Conservation (phyloP, 1,284 basidiomycete genomes). For the Sanghuangporus baumii region DNA sequence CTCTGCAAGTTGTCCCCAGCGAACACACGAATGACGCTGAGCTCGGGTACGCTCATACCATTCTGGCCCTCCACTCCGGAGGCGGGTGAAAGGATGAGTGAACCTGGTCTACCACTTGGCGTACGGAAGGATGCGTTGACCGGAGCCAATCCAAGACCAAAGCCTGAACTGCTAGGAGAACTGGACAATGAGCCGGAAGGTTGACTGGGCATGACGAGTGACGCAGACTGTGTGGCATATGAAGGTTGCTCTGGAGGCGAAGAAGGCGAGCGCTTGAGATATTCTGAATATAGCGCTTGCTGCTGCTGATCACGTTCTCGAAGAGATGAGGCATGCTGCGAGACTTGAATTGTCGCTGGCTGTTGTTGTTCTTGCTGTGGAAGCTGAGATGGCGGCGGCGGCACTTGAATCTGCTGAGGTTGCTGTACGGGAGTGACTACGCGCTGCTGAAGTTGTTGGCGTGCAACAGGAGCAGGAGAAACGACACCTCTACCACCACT, state of each 20-base stretch:
- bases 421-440: slow-evolving; percentile 16
- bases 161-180: slow-evolving; percentile 30
- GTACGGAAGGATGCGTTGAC: slow-evolving; percentile 32
- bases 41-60: slow-evolving; percentile 67
- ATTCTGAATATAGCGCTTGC: slow-evolving; percentile 84
- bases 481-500: background rate
- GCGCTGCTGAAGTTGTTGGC: slow-evolving; percentile 9
- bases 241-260: slow-evolving; percentile 69
- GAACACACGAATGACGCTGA: slow-evolving; percentile 93
- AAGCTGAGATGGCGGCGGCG: background rate
- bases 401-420: slow-evolving; percentile 24
- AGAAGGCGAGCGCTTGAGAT: slow-evolving; percentile 75
- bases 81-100: slow-evolving; percentile 60
- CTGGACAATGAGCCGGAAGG: slow-evolving; percentile 30
- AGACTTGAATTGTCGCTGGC: slow-evolving; percentile 8
- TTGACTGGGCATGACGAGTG: slow-evolving; percentile 46
- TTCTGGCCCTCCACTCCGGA: slow-evolving; percentile 44
- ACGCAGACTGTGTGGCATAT: slow-evolving; percentile 62
- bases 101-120: slow-evolving; percentile 59
- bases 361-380: slow-evolving; percentile 1
- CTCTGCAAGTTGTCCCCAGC: slow-evolving; percentile 84
- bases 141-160: slow-evolving; percentile 39
- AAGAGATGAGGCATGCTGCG: slow-evolving; percentile 54
- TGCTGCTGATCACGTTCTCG: slow-evolving; percentile 86
- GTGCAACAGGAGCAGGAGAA: slow-evolving; percentile 7